Conservation (phyloP, 441 rosid genomes). For the Lepidium campestre region DNA sequence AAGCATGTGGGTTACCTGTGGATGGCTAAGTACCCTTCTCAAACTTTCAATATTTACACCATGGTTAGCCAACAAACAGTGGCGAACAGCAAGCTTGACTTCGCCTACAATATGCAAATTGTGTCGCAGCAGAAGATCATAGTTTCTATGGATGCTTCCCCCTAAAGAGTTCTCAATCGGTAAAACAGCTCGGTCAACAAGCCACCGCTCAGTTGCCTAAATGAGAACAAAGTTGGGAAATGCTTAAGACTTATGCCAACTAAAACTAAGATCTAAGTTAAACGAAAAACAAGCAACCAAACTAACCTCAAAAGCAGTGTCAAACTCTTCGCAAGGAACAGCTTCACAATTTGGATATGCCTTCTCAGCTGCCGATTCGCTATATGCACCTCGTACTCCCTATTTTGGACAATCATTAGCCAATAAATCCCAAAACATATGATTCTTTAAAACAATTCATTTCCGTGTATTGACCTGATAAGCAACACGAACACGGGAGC, state of each 20-base stretch:
- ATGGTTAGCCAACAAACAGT: slow-evolving; percentile 85
- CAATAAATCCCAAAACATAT: background rate
- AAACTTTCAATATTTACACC: slow-evolving; percentile 76
- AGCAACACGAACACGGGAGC: slow-evolving; percentile 84
- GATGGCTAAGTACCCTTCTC: slow-evolving; percentile 93
- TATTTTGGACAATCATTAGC: slow-evolving; percentile 8
- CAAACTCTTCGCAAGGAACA: slow-evolving; percentile 91
- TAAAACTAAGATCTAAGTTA: background rate
- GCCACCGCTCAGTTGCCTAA: slow-evolving; percentile 91
- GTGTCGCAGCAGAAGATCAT: slow-evolving; percentile 88
- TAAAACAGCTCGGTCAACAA: slow-evolving; percentile 87
- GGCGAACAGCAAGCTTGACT: slow-evolving; percentile 87
- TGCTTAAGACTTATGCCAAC: background rate
- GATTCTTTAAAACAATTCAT: background rate
- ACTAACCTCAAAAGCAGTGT: slow-evolving; percentile 73
- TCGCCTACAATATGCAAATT: slow-evolving; percentile 94
- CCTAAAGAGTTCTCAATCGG: slow-evolving; percentile 95
- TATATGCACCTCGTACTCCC: slow-evolving; percentile 92
- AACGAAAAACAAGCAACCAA: background rate
- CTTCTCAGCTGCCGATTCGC: slow-evolving; percentile 89
- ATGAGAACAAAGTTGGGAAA: background rate
- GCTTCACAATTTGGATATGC: slow-evolving; percentile 92
- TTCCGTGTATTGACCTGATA: slow-evolving; percentile 53
- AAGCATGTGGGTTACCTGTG: slow-evolving; percentile 53
- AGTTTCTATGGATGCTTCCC: slow-evolving; percentile 95